phyloP scores from a whole-genome alignment of 2,329 filamentous ascomycete genomes.

The Xylariaceae sp. region DNA sequence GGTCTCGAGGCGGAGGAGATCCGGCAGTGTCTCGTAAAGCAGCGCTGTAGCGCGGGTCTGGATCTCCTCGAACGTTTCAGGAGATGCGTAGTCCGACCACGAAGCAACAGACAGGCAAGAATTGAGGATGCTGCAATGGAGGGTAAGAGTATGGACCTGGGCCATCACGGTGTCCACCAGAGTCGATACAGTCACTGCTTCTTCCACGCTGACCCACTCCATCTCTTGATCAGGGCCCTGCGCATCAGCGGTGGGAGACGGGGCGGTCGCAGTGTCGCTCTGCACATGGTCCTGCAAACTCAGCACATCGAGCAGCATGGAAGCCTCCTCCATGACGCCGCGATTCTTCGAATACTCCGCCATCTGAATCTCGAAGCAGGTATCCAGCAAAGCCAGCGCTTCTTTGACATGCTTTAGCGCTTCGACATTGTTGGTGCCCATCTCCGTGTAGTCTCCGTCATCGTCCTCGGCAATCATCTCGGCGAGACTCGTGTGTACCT shows the following conservation, averaged over 20 bases:
- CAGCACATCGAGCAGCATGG: slow-evolving; percentile 25
- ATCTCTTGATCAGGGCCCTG: slow-evolving; percentile 37
- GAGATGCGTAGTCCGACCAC: background rate
- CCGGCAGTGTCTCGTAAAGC: slow-evolving; percentile 26
- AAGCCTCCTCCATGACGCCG: slow-evolving; percentile 22
- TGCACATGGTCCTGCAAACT: background rate
- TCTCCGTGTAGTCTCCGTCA: slow-evolving; percentile 25
- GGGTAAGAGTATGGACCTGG: slow-evolving; percentile 52
- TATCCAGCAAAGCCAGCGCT: slow-evolving; percentile 27
- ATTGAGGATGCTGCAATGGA: slow-evolving; percentile 44
- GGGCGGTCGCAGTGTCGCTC: background rate
- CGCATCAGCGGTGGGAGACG: slow-evolving; percentile 23
- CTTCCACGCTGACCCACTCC: slow-evolving; percentile 62
- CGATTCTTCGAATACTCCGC: slow-evolving; percentile 22
- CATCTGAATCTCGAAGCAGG: slow-evolving; percentile 50
- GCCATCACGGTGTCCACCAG: slow-evolving; percentile 65
- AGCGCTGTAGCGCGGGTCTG: slow-evolving; percentile 51
- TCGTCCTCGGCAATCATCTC: slow-evolving; percentile 54
- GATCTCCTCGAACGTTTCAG: slow-evolving; percentile 46
- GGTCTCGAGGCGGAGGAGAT: slow-evolving; percentile 9
- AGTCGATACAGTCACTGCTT: slow-evolving; percentile 58
- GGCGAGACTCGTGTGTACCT: slow-evolving; percentile 61
- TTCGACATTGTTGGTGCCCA: slow-evolving; percentile 30
- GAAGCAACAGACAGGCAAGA: slow-evolving; percentile 23
- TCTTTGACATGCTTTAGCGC: slow-evolving; percentile 37